Evolutionary conservation across 768 basidiomycete species (phyloP), one percentile per base, ranked within the genome.

Genomic region (Crucibulum laeve): DNA sequence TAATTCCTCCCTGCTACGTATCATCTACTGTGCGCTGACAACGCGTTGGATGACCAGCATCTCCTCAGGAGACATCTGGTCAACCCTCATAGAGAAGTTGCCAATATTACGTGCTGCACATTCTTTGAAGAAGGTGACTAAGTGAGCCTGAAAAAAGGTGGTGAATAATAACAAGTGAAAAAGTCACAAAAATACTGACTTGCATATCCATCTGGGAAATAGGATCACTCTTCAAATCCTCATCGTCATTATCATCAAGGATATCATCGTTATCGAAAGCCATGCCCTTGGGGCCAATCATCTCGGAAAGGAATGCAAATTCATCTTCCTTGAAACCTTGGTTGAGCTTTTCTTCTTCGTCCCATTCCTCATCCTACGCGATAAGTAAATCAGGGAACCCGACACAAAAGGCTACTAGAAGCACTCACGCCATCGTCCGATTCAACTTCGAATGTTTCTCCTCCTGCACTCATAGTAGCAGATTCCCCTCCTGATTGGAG

Each of bases 301-400:
- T 74, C 38, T 92, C 88, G 4, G 91, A 91, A 26, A 96, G 66
- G 69, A 82, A 90, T 18, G 82, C 80, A 50, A 89, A 80, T 53
- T 91, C 87, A n/a, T 88, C 87, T 39, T 80, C 70, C 54, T 80
- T 86, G 53, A 74, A 64, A 5, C 63, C 67, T 50, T 79, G 75
- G 38, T 79, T 67, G 25, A 76, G 61, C 38, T 75, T 78, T 44
- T 89, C 92, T 56, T 93, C 92, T 53, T 96, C 93, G 7, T 80
- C 76, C 95, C 95, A 98, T n/a, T 91, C 90, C 25, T 91, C 91
- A 50, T 92, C 87, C 74, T 90, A 45, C n/a, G n/a, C n/a, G n/a
- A n/a, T n/a, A n/a, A n/a, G n/a, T n/a, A n/a, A n/a, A n/a, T n/a
- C n/a, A n/a, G n/a, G n/a, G n/a, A n/a, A n/a, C n/a, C n/a, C n/a